Evolutionary conservation across 306 rosid genomes (phyloP), one percentile per base, ranked within the genome.

Genomic region (Cicer judaicum): DNA sequence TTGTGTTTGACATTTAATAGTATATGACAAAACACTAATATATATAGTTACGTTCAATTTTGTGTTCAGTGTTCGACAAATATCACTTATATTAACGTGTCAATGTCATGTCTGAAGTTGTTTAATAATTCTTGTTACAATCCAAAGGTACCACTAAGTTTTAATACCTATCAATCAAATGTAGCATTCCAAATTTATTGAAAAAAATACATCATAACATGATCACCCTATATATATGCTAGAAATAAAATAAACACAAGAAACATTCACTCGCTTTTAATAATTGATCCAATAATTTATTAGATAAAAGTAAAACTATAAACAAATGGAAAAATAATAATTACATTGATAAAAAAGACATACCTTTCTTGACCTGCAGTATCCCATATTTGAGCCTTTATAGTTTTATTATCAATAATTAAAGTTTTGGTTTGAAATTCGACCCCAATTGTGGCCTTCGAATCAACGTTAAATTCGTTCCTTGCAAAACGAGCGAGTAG

Each of bases 351-450:
- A 10, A 16, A 19, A 19, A 5, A 47, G 3, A 0, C 2, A 60
- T 43, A 80, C 98, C 98, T 91, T 85, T 93, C 98, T 87, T 93
- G 98, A 61, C 98, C 98, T 19, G 98, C 98, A 2, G 98, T 93
- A 55, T 93, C 98, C 98, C 98, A 91, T 76, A 93, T 93, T 62
- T 91, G 98, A 14, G 97, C 91, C 79, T 93, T 93, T 15, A 93
- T 83, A 5, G 89, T 91, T 36, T 93, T 93, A 9, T 80, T 81
- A 83, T 93, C 98, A 48, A 93, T 83, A 16, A 89, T 62, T 10
- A 93, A 90, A 3, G 98, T 93, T 81, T 91, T 93, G 0, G 98
- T 93, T 80, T 91, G 96, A 85, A 93, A 91, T 60, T 93, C 98
- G 42, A 93, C 98, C 10, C 98, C 98, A 9, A 93, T 93, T 7